Conservation (phyloP, 805 yeast species). For the Lipomyces lipofer region DNA sequence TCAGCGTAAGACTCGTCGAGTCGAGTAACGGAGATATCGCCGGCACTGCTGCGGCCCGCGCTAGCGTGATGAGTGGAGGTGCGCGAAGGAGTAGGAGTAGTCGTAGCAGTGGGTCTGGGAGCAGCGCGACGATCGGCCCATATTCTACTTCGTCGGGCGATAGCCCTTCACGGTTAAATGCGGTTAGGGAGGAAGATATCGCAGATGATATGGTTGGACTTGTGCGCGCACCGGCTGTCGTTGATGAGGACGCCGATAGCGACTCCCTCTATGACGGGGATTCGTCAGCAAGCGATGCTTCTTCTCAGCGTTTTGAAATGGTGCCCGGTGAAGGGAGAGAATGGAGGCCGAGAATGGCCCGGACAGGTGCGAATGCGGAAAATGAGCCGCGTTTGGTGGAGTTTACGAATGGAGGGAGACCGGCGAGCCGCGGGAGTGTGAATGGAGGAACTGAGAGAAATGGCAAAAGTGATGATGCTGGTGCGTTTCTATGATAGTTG, state of each 20-base stretch:
- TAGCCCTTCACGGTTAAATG: conserved; percentile 4
- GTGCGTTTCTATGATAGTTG: conserved; percentile 16
- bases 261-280: not conserved
- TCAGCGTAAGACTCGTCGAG: conserved; percentile 33
- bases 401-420: conserved; percentile 25
- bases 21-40: conserved; percentile 22
- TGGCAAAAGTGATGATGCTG: conserved; percentile 23
- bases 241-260: conserved; percentile 2
- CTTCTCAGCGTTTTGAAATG: conserved; percentile 22
- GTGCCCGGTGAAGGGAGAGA: conserved; percentile 24
- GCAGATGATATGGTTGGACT: conserved; percentile 15
- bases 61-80: not conserved
- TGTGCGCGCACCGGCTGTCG: conserved; percentile 14
- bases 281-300: conserved; percentile 1
- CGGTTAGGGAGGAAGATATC: conserved; percentile 29
- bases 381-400: conserved; percentile 24
- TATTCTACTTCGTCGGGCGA: conserved; percentile 21
- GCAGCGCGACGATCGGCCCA: conserved; percentile 22
- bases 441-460: conserved; percentile 1
- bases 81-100: not conserved
- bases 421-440: conserved; percentile 25
- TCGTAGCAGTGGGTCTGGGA: conserved; percentile 14
- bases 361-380: conserved; percentile 2
- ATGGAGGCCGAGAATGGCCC: conserved; percentile 18
- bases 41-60: conserved; percentile 11